Evolutionary conservation across 345 rosid genomes (phyloP).

Genomic region (Brassica carinata): DNA sequence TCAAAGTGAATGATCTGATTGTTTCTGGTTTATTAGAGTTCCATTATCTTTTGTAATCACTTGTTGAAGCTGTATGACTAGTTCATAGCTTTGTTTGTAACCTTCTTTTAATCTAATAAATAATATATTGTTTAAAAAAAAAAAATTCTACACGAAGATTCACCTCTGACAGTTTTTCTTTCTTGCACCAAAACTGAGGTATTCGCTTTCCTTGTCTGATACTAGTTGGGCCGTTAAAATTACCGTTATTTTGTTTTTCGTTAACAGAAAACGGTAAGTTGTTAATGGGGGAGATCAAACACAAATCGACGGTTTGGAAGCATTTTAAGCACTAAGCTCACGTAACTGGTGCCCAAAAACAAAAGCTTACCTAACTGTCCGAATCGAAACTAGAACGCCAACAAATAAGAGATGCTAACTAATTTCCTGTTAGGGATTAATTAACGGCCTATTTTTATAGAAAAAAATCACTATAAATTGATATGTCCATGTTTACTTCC

Average conservation of each 20-base stretch:
- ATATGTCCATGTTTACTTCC: not conserved
- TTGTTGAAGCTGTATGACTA: too few relatives aligned
- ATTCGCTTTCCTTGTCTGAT: not conserved
- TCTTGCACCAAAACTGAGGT: too few relatives aligned
- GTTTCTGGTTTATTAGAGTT: too few relatives aligned
- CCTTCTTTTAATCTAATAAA: not conserved
- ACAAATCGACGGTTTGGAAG: not conserved
- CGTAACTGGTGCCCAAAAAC: too few relatives aligned
- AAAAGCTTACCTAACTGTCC: conserved; percentile 26
- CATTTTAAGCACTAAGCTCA: not conserved
- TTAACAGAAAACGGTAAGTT: conserved; percentile 8
- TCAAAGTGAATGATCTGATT: too few relatives aligned
- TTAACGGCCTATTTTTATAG: not conserved
- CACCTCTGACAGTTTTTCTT: too few relatives aligned
- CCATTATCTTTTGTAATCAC: too few relatives aligned
- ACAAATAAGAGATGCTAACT: not conserved
- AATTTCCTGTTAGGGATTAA: conserved; percentile 2
- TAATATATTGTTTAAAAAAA: too few relatives aligned
- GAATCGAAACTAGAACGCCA: conserved; percentile 3
- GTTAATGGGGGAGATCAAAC: conserved; percentile 10
- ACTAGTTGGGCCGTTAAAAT: not conserved
- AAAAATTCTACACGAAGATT: too few relatives aligned
- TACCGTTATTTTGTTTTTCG: not conserved
- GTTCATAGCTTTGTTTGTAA: too few relatives aligned
- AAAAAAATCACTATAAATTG: conserved; percentile 12